Base-by-base conservation (phyloP, 441 rosid species). In the Erodium trifolium region DNA sequence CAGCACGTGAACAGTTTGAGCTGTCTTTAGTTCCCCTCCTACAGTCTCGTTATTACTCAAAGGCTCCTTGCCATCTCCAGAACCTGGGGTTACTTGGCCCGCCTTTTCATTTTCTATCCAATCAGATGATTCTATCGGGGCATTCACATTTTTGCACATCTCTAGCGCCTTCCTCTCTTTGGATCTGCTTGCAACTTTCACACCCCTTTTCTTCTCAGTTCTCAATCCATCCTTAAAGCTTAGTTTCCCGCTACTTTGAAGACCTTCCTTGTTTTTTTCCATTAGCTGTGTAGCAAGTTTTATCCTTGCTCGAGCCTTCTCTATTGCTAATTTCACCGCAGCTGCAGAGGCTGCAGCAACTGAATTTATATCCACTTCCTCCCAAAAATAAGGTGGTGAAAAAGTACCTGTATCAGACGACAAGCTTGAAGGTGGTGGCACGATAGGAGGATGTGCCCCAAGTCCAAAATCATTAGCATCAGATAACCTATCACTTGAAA, bases 331-430 rank as follows among this genome's bases (percentile, higher is more conserved):
- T 74, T 81, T 85, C 84, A 93, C 81, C 10, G 93, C 97, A 63
- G 97, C 97, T 1, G 90, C 96, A 53, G 95, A 93, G 74, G 87
- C 80, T 14, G 97, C 93, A 11, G 99, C 99, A 76, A 75, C 83
- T 49, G 93, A 93, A 82, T 87, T 82, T 66, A 67, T 77, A 77
- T 91, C 96, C 70, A 89, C 77, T 75, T 89, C 89, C 68, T 82
- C 92, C 68, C 86, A 92, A 72, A 85, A 85, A 67, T 66, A 79
- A 71, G 87, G 76, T 13, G 96, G 94, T 12, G 95, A 86, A 70
- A 72, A 73, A 70, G 77, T 72, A 63, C 82, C 78, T 5, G 70
- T 69, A 60, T 72, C 70, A 41, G 67, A 39, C 14, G 63, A 62
- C 29, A 64, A 34, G 65, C 70, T 68, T 64, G 77, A 63, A 34